A percentile compares a stretch with the other conserved stretches of the same genome.
Conservation (phyloP, 1,284 basidiomycete species). For the Takashimella tepidaria region DNA sequence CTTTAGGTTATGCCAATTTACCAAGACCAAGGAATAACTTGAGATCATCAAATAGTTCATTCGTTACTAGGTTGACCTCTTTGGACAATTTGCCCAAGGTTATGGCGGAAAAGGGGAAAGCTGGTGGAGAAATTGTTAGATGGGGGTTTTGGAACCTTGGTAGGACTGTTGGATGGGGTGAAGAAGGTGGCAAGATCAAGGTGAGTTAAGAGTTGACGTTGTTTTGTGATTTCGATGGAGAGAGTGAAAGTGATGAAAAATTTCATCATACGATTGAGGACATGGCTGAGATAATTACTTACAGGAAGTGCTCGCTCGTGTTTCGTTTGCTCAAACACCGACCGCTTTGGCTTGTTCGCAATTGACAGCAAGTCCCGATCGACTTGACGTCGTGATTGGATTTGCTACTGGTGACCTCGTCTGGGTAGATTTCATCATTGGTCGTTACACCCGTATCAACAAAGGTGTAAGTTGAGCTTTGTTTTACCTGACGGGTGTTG, state of each 20-base stretch:
- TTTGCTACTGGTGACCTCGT: slow-evolving; percentile 88
- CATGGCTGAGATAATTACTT: slow-evolving; percentile 2
- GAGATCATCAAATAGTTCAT: slow-evolving; percentile 78
- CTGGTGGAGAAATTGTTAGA: slow-evolving; percentile 62
- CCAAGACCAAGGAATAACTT: slow-evolving; percentile 80
- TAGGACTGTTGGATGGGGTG: slow-evolving; percentile 75
- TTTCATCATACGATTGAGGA: too few relatives aligned
- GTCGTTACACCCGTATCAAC: slow-evolving; percentile 81
- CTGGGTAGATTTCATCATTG: slow-evolving; percentile 70
- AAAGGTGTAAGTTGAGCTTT: too few relatives aligned
- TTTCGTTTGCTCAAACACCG: slow-evolving; percentile 78
- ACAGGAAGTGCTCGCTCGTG: slow-evolving; percentile 76
- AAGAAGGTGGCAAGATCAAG: slow-evolving; percentile 70
- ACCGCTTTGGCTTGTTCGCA: slow-evolving; percentile 85
- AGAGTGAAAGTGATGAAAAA: too few relatives aligned
- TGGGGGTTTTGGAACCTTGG: slow-evolving; percentile 78
- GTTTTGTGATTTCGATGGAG: too few relatives aligned
- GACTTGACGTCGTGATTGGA: slow-evolving; percentile 85
- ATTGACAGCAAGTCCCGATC: slow-evolving; percentile 58
- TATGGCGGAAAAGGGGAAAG: slow-evolving; percentile 61
- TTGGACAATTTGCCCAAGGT: slow-evolving; percentile 68
- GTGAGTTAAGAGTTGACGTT: too few relatives aligned
- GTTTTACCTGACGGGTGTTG: too few relatives aligned
- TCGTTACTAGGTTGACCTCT: slow-evolving; percentile 77
- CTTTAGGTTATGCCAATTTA: neutral